These are phyloP conservation scores for Penicillium crystallinum DNA, from an alignment of 495 filamentous ascomycete genomes.

Conservation along the genomic window DNA sequence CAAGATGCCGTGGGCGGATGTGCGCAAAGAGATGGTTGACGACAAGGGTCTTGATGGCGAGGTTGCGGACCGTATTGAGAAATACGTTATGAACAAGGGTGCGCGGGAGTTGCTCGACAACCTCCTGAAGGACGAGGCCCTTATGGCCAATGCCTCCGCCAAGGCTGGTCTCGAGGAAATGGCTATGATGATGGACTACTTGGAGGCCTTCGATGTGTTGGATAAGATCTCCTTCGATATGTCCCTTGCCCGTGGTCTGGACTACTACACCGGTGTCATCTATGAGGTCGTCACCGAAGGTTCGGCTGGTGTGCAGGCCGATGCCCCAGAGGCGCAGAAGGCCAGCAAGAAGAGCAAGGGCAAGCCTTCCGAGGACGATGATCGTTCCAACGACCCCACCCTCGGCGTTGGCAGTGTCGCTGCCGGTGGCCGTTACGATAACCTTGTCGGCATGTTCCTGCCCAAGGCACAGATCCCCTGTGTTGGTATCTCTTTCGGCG, in stretches of 20 bases:
- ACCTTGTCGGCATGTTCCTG: slow-evolving; percentile 87
- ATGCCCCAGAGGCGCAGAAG: slow-evolving; percentile 43
- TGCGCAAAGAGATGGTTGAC: slow-evolving; percentile 86
- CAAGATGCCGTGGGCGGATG: slow-evolving; percentile 86
- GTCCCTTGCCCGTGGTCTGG: slow-evolving; percentile 76
- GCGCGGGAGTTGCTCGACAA: slow-evolving; percentile 61
- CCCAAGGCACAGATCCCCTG: slow-evolving; percentile 83
- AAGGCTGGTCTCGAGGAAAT: slow-evolving; percentile 78
- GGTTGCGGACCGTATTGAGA: slow-evolving; percentile 80
- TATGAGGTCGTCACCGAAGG: slow-evolving; percentile 87
- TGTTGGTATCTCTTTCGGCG: slow-evolving; percentile 90
- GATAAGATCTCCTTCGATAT: slow-evolving; percentile 76
- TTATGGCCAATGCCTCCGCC: slow-evolving; percentile 63
- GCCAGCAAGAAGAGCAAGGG: slow-evolving; percentile 54
- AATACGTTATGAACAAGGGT: slow-evolving; percentile 68
- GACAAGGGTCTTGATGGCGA: slow-evolving; percentile 75
- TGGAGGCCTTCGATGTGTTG: slow-evolving; percentile 66
- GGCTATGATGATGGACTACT: slow-evolving; percentile 72
- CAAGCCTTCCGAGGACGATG: slow-evolving; percentile 62
- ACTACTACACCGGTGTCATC: slow-evolving; percentile 94
- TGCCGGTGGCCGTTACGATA: slow-evolving; percentile 88
- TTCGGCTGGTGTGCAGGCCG: slow-evolving; percentile 51
- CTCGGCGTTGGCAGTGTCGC: slow-evolving; percentile 83
- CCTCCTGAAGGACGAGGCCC: slow-evolving; percentile 55
- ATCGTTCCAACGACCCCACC: slow-evolving; percentile 75